Evolutionary conservation across 2,329 filamentous ascomycete genomes (phyloP).

Genomic region (Cercospora beticola): DNA sequence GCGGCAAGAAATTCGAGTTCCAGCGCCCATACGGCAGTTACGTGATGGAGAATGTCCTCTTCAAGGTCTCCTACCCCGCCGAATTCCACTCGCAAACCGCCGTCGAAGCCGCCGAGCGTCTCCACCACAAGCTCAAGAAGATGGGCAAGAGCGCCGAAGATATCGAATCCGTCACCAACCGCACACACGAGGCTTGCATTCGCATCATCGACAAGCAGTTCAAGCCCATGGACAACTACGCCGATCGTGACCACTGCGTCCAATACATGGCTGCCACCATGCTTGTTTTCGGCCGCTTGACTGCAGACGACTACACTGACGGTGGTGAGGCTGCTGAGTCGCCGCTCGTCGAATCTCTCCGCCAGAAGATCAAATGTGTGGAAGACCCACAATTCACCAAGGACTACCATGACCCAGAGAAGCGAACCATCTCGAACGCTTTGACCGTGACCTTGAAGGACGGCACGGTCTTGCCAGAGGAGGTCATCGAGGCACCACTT

Average conservation of each 20-base stretch:
- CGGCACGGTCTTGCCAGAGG: conserved; percentile 85
- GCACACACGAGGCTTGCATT: conserved; percentile 96
- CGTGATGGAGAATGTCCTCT: conserved; percentile 99
- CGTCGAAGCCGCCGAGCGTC: conserved; percentile 87
- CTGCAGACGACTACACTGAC: conserved; percentile 90
- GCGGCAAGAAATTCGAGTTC: conserved; percentile 93
- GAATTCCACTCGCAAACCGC: conserved; percentile 99
- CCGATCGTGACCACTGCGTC: conserved; percentile 98
- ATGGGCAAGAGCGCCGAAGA: conserved; percentile 89
- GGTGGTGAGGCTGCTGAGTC: conserved; percentile 89
- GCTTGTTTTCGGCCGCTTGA: conserved; percentile 91
- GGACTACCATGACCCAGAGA: conserved; percentile 91
- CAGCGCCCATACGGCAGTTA: conserved; percentile 96
- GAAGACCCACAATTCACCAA: conserved; percentile 86
- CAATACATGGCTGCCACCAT: conserved; percentile 99
- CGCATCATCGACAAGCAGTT: conserved; percentile 99
- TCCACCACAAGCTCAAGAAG: conserved; percentile 77
- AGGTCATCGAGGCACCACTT: conserved; percentile 88
- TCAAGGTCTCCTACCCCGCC: conserved; percentile 98
- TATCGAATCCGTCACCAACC: conserved; percentile 89
- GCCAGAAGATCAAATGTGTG: conserved; percentile 91
- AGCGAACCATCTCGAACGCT: conserved; percentile 96
- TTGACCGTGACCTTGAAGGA: conserved; percentile 93
- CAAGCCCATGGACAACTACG: conserved; percentile 99
- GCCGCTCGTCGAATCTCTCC: conserved; percentile 82